A percentile compares a stretch with the other conserved stretches of the same genome.
phyloP scores from a whole-genome alignment of 257 asterid genomes.

The Solanum pinnatisectum region DNA sequence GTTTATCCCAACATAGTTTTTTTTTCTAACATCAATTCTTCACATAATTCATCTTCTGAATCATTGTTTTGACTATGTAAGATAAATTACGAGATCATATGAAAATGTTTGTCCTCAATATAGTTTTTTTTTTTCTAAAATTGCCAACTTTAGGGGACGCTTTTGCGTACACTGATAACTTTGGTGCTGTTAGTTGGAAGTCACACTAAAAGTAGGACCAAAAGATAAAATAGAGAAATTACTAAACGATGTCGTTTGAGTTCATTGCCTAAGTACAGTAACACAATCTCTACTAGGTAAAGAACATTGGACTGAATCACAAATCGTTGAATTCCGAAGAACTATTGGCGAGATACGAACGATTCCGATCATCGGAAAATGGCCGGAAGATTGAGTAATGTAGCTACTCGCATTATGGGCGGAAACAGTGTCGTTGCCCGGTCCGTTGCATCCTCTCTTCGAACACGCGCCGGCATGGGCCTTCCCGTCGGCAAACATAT shows the following conservation, averaged over 20 bases:
- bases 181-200: not conserved
- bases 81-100: not conserved
- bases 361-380: constrained; percentile 15
- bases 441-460: constrained; percentile 64
- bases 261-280: not conserved
- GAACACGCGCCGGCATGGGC: constrained; percentile 91
- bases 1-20: too few relatives aligned
- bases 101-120: not conserved
- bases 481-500: constrained; percentile 89
- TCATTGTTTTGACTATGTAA: not conserved
- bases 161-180: not conserved
- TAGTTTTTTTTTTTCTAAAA: not conserved
- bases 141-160: not conserved
- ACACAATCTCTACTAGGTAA: not conserved
- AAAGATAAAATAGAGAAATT: not conserved
- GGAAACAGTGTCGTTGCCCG: constrained; percentile 67
- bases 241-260: not conserved
- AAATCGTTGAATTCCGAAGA: not conserved
- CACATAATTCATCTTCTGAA: too few relatives aligned
- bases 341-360: not conserved
- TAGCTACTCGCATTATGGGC: constrained; percentile 78
- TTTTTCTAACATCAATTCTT: too few relatives aligned
- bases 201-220: not conserved
- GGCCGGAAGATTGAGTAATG: constrained; percentile 73
- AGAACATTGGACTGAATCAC: not conserved